phyloP scores from a whole-genome alignment of 768 basidiomycete species.

The Lactarius deliciosus region DNA sequence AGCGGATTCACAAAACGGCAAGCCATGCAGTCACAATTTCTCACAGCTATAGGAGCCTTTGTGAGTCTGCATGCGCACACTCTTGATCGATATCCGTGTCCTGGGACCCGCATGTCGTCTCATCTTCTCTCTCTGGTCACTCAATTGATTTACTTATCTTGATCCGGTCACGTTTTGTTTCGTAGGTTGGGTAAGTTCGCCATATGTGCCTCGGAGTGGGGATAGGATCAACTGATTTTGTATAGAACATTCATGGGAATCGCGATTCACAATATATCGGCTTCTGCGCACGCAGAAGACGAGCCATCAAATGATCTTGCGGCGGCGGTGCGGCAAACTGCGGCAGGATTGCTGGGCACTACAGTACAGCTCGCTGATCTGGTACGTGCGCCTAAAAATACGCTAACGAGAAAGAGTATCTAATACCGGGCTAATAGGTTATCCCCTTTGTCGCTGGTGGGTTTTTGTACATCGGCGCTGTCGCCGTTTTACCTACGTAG shows the following conservation, averaged over 20 bases:
- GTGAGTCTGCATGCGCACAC: conserved; percentile 48
- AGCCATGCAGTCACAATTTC: conserved; percentile 91
- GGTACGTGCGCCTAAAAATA: conserved; percentile 47
- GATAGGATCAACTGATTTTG: neutral
- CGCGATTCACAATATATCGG: conserved; percentile 73
- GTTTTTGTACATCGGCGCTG: conserved; percentile 91
- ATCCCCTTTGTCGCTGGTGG: conserved; percentile 90
- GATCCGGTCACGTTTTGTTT: conserved; percentile 17
- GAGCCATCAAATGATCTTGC: conserved; percentile 57
- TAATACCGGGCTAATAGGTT: conserved; percentile 49
- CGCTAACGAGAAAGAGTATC: conserved; percentile 20
- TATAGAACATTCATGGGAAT: conserved; percentile 84
- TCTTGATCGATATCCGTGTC: conserved; percentile 31
- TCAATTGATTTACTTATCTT: conserved; percentile 10
- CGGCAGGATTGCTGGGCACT: conserved; percentile 79
- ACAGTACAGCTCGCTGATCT: conserved; percentile 77
- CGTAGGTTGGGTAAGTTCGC: conserved; percentile 33
- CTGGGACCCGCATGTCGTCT: conserved; percentile 22
- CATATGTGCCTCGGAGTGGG: conserved; percentile 1
- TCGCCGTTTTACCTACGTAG: conserved; percentile 88
- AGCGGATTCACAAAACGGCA: conserved; percentile 89
- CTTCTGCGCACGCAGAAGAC: conserved; percentile 42
- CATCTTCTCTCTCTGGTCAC: conserved; percentile 1
- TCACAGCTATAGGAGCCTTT: conserved; percentile 91
- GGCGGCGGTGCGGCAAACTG: conserved; percentile 73